A percentile compares a stretch with the other conserved stretches of the same genome.
phyloP scores from a whole-genome alignment of 345 rosid genomes.

The Sisymbrium altissimum region DNA sequence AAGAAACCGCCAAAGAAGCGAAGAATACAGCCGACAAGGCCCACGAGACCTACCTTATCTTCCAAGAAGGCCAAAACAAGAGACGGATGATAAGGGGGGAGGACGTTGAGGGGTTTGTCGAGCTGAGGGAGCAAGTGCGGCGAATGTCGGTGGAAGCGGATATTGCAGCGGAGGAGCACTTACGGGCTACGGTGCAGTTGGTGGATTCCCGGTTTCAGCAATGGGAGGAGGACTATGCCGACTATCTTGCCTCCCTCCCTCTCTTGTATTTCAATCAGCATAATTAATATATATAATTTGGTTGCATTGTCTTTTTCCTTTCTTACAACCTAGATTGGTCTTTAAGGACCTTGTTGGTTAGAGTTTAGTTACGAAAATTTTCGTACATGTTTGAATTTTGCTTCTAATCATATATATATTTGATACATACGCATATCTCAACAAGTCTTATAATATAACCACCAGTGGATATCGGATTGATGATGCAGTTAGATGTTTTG shows the following conservation, averaged over 20 bases:
- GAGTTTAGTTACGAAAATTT: not conserved
- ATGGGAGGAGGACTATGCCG: slow-evolving; percentile 31
- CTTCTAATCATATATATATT: not conserved
- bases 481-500: not conserved
- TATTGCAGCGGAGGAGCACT: slow-evolving; percentile 1
- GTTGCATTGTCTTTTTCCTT: no score
- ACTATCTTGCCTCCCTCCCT: slow-evolving; percentile 26
- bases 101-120: slow-evolving; percentile 16
- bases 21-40: not conserved
- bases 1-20: slow-evolving; percentile 11
- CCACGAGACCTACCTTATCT: not conserved
- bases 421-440: not conserved
- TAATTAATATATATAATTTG: not conserved
- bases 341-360: not conserved
- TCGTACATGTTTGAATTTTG: not conserved
- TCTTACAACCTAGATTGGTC: not conserved
- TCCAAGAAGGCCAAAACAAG: slow-evolving; percentile 9
- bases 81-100: slow-evolving; percentile 15
- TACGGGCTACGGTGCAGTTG: slow-evolving; percentile 1
- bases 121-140: slow-evolving; percentile 26
- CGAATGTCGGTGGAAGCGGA: slow-evolving; percentile 7
- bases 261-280: not conserved
- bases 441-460: not conserved
- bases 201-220: slow-evolving; percentile 18
- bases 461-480: not conserved